These are phyloP conservation scores for Diaporthe sp. DNA, from an alignment of 2,329 filamentous ascomycete genomes.

Conservation along the genomic window DNA sequence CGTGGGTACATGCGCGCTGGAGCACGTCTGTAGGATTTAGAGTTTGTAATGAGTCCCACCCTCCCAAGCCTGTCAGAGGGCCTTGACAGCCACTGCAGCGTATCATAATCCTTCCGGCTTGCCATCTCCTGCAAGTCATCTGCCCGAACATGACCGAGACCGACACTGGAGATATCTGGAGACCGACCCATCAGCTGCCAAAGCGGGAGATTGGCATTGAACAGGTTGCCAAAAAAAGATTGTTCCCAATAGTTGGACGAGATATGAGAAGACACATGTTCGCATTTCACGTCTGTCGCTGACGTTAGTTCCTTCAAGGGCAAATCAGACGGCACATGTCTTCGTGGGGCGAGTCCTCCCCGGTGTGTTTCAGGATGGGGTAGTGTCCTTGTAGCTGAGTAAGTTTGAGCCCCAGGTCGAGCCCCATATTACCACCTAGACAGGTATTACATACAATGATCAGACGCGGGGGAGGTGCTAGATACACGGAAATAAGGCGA, in stretches of 20 bases:
- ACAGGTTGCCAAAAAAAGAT: constrained; percentile 14
- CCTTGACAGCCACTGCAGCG: constrained; percentile 22
- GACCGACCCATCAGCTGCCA: constrained; percentile 5
- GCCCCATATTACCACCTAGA: neutral
- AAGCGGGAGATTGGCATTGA: neutral
- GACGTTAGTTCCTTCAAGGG: neutral
- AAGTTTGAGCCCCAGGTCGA: neutral
- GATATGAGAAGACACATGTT: neutral
- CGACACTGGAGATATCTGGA: neutral
- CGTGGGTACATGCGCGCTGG: neutral
- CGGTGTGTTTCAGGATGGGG: constrained; percentile 16
- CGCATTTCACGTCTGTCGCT: neutral
- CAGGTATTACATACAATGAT: neutral
- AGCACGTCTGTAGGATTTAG: constrained; percentile 26
- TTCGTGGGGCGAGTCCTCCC: neutral
- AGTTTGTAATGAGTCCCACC: constrained; percentile 15
- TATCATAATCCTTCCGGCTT: constrained; percentile 7
- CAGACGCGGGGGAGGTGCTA: constrained; percentile 2
- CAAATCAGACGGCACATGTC: constrained; percentile 24
- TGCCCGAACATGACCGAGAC: constrained; percentile 4
- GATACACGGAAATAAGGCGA: neutral
- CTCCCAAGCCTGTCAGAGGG: constrained; percentile 11
- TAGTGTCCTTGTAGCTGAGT: constrained; percentile 4
- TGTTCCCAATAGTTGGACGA: neutral
- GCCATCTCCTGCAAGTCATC: constrained; percentile 24